Conservation (phyloP, 2,329 filamentous ascomycete species). For the Emydomyces testavorans region DNA sequence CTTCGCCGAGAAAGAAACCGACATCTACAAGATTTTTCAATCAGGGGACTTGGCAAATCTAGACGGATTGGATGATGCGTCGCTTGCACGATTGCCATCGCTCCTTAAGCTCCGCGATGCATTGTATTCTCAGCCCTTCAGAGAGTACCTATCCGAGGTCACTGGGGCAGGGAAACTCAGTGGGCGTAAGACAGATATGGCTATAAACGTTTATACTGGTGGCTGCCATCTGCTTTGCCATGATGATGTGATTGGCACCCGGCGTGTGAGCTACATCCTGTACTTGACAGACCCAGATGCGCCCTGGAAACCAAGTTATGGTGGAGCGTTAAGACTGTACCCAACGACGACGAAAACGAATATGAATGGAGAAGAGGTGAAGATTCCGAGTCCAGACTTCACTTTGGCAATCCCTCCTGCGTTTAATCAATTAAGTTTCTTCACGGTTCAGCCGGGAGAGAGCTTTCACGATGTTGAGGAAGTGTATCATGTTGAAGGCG, state of each 20-base stretch:
- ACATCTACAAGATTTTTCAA: conserved; percentile 99
- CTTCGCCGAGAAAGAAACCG: conserved; percentile 96
- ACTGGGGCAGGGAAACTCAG: conserved; percentile 79
- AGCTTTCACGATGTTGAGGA: conserved; percentile 99
- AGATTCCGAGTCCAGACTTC: conserved; percentile 67
- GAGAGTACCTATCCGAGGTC: conserved; percentile 75
- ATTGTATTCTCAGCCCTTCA: conserved; percentile 80
- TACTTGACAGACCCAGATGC: conserved; percentile 88
- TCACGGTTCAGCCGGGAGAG: conserved; percentile 94
- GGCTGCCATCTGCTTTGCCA: conserved; percentile 93
- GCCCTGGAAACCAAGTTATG: conserved; percentile 85
- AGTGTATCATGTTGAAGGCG: conserved; percentile 62
- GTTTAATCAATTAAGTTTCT: conserved; percentile 97
- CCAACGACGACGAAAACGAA: conserved; percentile 56
- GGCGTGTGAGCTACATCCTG: conserved; percentile 90
- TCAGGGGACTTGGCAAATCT: conserved; percentile 95
- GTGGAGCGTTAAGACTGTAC: conserved; percentile 79
- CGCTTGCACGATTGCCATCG: conserved; percentile 74
- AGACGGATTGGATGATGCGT: conserved; percentile 79
- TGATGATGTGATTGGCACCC: conserved; percentile 96
- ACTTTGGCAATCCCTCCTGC: conserved; percentile 79
- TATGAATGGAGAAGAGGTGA: conserved; percentile 60
- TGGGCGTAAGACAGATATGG: conserved; percentile 95
- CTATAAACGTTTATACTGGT: conserved; percentile 95
- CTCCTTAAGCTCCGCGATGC: conserved; percentile 87